A percentile compares a stretch with the other conserved stretches of the same genome.
Evolutionary conservation across 2,329 filamentous ascomycete genomes (phyloP).

Genomic region (Trichophyton mentagrophytes): DNA sequence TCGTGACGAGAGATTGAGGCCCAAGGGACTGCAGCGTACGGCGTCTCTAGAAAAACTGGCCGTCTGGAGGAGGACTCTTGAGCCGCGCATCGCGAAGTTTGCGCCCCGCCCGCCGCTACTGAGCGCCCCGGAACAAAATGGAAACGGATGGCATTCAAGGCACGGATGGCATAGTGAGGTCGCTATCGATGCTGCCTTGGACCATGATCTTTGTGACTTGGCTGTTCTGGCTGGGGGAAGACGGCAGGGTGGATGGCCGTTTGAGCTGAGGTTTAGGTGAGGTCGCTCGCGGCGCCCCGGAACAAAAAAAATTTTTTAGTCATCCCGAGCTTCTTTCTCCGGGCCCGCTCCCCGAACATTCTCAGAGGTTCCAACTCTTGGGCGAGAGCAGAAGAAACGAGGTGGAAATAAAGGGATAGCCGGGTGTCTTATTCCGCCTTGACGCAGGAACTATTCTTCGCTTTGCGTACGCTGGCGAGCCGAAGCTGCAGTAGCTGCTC

Average conservation of each 20-base stretch:
- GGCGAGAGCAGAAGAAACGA: background rate
- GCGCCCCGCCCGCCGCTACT: background rate
- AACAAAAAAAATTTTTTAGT: slow-evolving; percentile 1
- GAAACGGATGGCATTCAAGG: background rate
- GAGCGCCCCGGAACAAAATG: background rate
- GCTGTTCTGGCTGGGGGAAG: background rate
- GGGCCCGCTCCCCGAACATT: background rate
- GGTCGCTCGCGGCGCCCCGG: background rate
- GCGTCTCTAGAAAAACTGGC: background rate
- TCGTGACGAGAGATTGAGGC: background rate
- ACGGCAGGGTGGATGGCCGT: background rate
- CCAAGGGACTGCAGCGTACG: background rate
- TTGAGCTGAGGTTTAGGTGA: background rate
- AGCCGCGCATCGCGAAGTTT: slow-evolving; percentile 2
- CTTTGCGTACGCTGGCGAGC: background rate
- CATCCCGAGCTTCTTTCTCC: background rate
- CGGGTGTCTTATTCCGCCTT: no score
- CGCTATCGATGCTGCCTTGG: background rate
- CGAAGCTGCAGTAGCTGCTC: background rate
- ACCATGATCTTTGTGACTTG: background rate
- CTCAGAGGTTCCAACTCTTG: background rate
- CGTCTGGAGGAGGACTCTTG: background rate
- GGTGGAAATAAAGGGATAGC: background rate
- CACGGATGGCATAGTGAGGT: background rate
- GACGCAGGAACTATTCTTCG: background rate